These are phyloP conservation scores for Akebia trifoliata DNA, from an alignment of 164 flowering plant genomes.

Conservation along the genomic window DNA sequence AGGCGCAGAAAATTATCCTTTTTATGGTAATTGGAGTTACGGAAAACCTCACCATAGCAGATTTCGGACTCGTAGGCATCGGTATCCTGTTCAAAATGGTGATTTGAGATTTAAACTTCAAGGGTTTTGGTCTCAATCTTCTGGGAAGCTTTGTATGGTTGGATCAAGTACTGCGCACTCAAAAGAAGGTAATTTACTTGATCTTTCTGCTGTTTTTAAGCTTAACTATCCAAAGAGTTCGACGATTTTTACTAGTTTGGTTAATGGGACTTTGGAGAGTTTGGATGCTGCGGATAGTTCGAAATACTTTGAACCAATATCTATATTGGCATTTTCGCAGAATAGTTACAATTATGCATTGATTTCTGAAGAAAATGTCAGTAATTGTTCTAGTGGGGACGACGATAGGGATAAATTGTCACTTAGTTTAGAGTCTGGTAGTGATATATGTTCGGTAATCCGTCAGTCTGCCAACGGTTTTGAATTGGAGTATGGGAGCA, in stretches of 20 bases:
- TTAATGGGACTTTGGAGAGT: conserved; percentile 47
- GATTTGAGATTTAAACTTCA: conserved; percentile 18
- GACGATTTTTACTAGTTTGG: conserved; percentile 28
- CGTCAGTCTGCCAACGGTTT: background rate
- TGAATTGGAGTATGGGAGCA: conserved; percentile 30
- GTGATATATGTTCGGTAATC: conserved; percentile 20
- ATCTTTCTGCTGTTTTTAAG: conserved; percentile 41
- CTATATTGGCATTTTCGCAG: conserved; percentile 27
- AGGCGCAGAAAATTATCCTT: background rate
- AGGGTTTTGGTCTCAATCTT: conserved; percentile 50
- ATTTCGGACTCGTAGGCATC: conserved; percentile 6
- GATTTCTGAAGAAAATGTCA: conserved; percentile 14
- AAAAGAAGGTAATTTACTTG: conserved; percentile 25
- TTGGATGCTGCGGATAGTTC: conserved; percentile 12
- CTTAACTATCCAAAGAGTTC: conserved; percentile 30
- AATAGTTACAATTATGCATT: conserved; percentile 30
- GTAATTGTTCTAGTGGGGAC: conserved; percentile 9
- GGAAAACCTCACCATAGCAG: background rate
- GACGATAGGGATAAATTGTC: conserved; percentile 5
- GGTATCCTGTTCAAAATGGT: conserved; percentile 2
- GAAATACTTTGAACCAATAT: conserved; percentile 34
- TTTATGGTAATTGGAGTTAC: background rate
- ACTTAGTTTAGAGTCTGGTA: conserved; percentile 11
- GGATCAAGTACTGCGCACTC: conserved; percentile 27
- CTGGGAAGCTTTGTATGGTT: conserved; percentile 53